These are phyloP conservation scores for Spizellomyces punctatus DNA, from an alignment of 192 early-diverging fungal genomes.

Conservation along the genomic window DNA sequence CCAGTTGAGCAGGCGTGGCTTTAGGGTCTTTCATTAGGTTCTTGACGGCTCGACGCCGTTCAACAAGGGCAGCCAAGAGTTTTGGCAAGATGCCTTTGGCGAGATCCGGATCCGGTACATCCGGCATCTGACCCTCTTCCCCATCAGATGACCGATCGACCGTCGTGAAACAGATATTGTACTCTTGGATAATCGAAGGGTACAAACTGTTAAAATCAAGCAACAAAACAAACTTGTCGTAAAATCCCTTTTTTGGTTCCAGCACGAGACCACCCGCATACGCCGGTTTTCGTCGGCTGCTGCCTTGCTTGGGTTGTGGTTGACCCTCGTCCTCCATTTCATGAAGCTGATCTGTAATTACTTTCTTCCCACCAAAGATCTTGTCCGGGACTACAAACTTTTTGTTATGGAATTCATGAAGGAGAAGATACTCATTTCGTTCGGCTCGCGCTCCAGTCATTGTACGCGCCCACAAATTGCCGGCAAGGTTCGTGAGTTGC, in stretches of 20 bases:
- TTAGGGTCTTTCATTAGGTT: conserved; percentile 79
- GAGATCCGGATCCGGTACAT: conserved; percentile 69
- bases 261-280: conserved; percentile 95
- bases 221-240: conserved; percentile 92
- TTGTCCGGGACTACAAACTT: conserved; percentile 94
- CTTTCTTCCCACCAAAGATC: conserved; percentile 32
- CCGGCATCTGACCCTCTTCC: conserved; percentile 71
- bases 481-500: conserved; percentile 90
- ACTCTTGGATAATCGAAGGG: conserved; percentile 99
- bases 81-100: conserved; percentile 82
- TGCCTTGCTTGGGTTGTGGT: conserved; percentile 13
- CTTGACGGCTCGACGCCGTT: conserved; percentile 88
- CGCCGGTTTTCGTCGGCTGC: conserved; percentile 78
- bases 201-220: conserved; percentile 99
- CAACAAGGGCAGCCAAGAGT: conserved; percentile 85
- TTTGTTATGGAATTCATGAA: conserved; percentile 93
- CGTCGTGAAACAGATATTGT: conserved; percentile 99
- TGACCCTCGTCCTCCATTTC: conserved; percentile 36
- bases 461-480: conserved; percentile 93
- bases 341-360: conserved; percentile 29
- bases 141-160: conserved; percentile 58
- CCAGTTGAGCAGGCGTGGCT: conserved; percentile 51
- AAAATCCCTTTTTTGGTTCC: conserved; percentile 96
- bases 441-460: conserved; percentile 89
- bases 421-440: conserved; percentile 90